These are phyloP conservation scores for Phaeosphaeriaceae sp. DNA, from an alignment of 2,329 filamentous ascomycete genomes.

Conservation along the genomic window DNA sequence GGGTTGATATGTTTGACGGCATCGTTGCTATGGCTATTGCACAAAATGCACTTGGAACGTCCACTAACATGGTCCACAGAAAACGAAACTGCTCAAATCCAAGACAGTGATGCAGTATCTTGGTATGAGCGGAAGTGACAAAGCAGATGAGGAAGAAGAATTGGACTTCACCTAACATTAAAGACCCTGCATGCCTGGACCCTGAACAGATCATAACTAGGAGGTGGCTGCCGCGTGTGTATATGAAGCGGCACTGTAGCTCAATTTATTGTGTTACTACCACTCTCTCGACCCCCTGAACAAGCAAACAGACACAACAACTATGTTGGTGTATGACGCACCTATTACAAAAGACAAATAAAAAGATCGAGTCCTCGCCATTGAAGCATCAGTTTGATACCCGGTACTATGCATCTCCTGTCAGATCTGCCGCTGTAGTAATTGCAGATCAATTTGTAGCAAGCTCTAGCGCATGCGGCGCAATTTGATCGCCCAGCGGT, in stretches of 20 bases:
- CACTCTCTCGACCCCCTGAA: slow-evolving; percentile 19
- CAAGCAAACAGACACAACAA: slow-evolving; percentile 14
- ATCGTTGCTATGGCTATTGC: neutral
- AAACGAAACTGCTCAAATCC: slow-evolving; percentile 39
- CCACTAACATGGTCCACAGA: slow-evolving; percentile 32
- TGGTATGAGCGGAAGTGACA: slow-evolving; percentile 29
- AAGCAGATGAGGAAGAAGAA: slow-evolving; percentile 35
- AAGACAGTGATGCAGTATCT: slow-evolving; percentile 43
- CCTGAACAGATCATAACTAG: slow-evolving; percentile 6
- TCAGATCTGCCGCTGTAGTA: slow-evolving; percentile 4
- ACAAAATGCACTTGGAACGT: neutral
- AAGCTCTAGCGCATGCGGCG: slow-evolving; percentile 17
- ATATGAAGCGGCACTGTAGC: slow-evolving; percentile 21
- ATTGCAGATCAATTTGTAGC: slow-evolving; percentile 4
- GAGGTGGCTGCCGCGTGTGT: slow-evolving; percentile 15
- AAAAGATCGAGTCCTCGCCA: slow-evolving; percentile 23
- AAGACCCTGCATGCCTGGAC: slow-evolving; percentile 17
- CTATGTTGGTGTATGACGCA: slow-evolving; percentile 19
- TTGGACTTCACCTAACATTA: slow-evolving; percentile 40
- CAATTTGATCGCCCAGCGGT: neutral
- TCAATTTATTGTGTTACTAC: slow-evolving; percentile 25
- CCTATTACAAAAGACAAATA: slow-evolving; percentile 16
- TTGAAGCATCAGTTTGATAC: slow-evolving; percentile 2
- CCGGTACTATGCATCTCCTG: neutral
- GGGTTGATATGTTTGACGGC: neutral